These are phyloP conservation scores for Pythium utonaiense DNA, from an alignment of 352 stramenopile genomes.

Conservation along the genomic window DNA sequence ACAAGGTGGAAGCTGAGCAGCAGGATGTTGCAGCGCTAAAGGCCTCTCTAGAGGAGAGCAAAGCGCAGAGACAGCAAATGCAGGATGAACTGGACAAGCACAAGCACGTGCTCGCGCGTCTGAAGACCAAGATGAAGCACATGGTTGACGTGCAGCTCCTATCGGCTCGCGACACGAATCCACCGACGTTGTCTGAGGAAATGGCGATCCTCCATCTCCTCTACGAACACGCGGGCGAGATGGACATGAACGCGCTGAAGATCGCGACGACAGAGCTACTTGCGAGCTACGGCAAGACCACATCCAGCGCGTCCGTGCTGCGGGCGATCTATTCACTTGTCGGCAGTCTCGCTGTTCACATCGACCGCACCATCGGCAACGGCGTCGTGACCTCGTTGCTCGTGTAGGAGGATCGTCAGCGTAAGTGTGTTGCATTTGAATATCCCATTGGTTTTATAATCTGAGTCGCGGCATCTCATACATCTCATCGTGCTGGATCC, in stretches of 20 bases:
- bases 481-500: conserved; percentile 14
- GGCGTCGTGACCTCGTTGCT: conserved; percentile 63
- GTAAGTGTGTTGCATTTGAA: too few species aligned
- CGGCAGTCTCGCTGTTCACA: conserved; percentile 65
- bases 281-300: conserved; percentile 37
- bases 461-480: conserved; percentile 16
- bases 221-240: conserved; percentile 56
- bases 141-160: conserved; percentile 59
- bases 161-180: conserved; percentile 28
- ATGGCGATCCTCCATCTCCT: conserved; percentile 61
- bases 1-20: conserved; percentile 35
- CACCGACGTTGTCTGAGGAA: conserved; percentile 44
- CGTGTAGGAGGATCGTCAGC: conserved; percentile 24
- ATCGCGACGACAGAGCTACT: conserved; percentile 41
- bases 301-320: conserved; percentile 41
- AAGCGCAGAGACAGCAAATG: conserved; percentile 3
- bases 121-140: conserved; percentile 62
- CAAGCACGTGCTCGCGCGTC: conserved; percentile 33
- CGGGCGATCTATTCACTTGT: conserved; percentile 67
- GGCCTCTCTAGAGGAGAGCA: conserved; percentile 21
- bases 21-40: conserved; percentile 29
- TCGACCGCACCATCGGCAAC: conserved; percentile 60
- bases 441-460: too few species aligned
- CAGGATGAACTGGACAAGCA: conserved; percentile 33
- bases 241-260: conserved; percentile 64